A percentile compares a stretch with the other conserved stretches of the same genome.
Conservation (phyloP, 2,329 filamentous ascomycete species). For the Fusarium setosum region DNA sequence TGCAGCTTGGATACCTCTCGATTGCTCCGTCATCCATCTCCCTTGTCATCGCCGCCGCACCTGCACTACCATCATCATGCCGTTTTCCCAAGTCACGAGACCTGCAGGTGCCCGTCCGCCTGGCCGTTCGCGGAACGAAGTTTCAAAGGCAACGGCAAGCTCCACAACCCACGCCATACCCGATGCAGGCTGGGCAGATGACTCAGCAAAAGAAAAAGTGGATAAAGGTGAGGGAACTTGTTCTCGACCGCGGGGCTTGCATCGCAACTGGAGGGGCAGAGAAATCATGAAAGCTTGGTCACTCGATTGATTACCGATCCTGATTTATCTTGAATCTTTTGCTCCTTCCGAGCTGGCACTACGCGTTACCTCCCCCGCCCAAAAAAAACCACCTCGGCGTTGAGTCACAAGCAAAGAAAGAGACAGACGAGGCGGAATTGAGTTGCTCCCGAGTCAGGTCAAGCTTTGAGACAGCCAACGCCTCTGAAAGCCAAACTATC, state of each 20-base stretch:
- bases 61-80: not conserved
- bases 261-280: slow-evolving; percentile 20
- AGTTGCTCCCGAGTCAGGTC: not conserved
- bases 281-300: too few species aligned
- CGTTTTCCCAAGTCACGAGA: slow-evolving; percentile 5
- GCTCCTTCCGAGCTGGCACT: too few species aligned
- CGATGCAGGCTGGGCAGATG: not conserved
- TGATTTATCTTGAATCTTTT: too few species aligned
- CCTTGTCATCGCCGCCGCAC: not conserved
- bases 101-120: not conserved
- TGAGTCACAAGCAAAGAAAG: too few species aligned
- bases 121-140: slow-evolving; percentile 1
- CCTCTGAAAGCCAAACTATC: too few species aligned
- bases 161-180: not conserved
- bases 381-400: too few species aligned
- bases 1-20: not conserved
- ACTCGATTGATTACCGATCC: too few species aligned
- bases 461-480: not conserved
- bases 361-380: too few species aligned
- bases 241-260: slow-evolving; percentile 26
- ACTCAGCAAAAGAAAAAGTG: slow-evolving; percentile 7
- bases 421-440: not conserved
- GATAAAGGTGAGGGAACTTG: slow-evolving; percentile 1
- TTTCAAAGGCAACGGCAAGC: not conserved
- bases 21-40: not conserved